Evolutionary conservation across 129 eudicot species (phyloP), one percentile per base, ranked within the genome.

Genomic region (Flaveria ramosissima): DNA sequence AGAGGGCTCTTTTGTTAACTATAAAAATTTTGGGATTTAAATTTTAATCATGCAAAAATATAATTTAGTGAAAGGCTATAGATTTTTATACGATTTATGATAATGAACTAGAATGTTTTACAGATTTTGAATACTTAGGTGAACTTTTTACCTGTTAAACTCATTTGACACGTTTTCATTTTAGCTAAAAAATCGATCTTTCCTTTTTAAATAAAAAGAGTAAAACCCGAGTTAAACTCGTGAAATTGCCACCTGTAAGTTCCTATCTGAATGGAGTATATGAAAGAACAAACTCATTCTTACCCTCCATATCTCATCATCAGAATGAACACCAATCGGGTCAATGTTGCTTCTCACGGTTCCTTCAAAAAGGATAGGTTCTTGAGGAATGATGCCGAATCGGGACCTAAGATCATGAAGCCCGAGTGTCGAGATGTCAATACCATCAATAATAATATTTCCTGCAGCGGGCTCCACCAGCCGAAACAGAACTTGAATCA

Each of bases 331-430:
- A 24, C 92, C 96, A 27, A 84, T 85, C 4, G 99, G 99, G 59
- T 95, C 99, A 27, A 95, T 84, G 89, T 95, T 95, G 94, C 92
- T 91, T 62, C 99, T 84, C n/a, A 95, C 92, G 2, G 97, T 95
- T 71, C 99, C 99, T 88, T 91, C 94, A 43, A 95, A 95, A 77
- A 91, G 93, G 79, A 88, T 89, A 14, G 99, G 99, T 69, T 95
- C 99, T 82, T 95, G 99, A 57, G 99, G 99, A 80, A 91, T 95
- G 87, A 95, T 95, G 6, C 99, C 97, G 61, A 95, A 89, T 11
- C 95, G 93, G 47, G 97, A 91, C 87, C 99, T 88, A 15, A 95
- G 92, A 86, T 95, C 97, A 10, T 95, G 97, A 52, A 95, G 97
- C 4, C 99, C 99, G 1, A 95, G 84, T 0, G 72, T 78, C 13